Percentiles rank a stretch among this genome's conserved stretches.
Conservation (phyloP, 2,329 filamentous ascomycete species). For the Colletotrichum kahawae region DNA sequence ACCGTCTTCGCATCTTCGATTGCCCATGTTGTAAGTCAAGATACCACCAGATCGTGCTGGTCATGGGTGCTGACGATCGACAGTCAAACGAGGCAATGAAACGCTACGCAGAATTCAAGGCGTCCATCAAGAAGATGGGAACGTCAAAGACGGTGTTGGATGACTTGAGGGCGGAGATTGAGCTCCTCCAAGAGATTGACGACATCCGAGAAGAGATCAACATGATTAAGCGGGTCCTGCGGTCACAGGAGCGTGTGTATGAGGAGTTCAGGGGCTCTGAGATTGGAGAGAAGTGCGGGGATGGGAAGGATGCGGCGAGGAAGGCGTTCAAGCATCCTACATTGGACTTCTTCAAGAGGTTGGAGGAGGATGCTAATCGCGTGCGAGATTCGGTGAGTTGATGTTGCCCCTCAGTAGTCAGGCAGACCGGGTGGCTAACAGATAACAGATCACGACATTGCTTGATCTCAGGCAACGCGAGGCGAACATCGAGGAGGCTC, state of each 20-base stretch:
- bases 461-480: conserved; percentile 22
- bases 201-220: conserved; percentile 22
- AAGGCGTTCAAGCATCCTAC: conserved; percentile 20
- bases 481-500: conserved; percentile 23
- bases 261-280: conserved; percentile 13
- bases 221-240: conserved; percentile 21
- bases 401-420: neutral
- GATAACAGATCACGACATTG: conserved; percentile 18
- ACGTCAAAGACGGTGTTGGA: conserved; percentile 21
- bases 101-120: conserved; percentile 21
- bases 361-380: conserved; percentile 20
- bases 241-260: conserved; percentile 23
- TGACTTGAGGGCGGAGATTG: conserved; percentile 27
- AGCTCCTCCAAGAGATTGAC: conserved; percentile 23
- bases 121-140: conserved; percentile 21
- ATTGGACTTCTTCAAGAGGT: conserved; percentile 20
- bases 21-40: conserved; percentile 7
- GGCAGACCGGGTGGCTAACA: neutral
- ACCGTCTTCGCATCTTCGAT: conserved; percentile 20
- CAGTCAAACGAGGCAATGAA: conserved; percentile 25
- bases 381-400: conserved; percentile 18
- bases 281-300: neutral
- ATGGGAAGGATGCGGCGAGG: neutral
- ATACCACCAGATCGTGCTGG: too few species aligned
- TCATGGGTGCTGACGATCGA: neutral